phyloP scores from a whole-genome alignment of 805 yeast genomes.

The Ogataea degrootiae region DNA sequence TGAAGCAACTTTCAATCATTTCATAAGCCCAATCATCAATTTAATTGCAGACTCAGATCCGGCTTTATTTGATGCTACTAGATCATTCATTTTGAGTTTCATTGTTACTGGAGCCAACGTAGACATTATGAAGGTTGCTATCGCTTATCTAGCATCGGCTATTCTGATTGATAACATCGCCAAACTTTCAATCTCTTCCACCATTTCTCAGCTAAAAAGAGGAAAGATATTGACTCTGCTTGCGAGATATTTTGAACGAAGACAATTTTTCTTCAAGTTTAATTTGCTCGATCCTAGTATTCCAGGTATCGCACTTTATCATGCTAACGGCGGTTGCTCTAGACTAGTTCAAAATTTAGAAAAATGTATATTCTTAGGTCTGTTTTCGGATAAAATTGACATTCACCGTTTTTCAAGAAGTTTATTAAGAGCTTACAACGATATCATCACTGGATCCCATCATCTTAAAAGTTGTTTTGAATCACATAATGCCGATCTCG shows the following conservation, averaged over 20 bases:
- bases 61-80: constrained; percentile 32
- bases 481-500: constrained; percentile 33
- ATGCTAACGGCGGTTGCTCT: constrained; percentile 25
- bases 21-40: constrained; percentile 31
- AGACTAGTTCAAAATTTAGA: constrained; percentile 40
- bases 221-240: constrained; percentile 36
- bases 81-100: constrained; percentile 31
- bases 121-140: constrained; percentile 26
- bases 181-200: constrained; percentile 23
- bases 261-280: constrained; percentile 24
- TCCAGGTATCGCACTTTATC: constrained; percentile 9
- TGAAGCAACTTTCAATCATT: constrained; percentile 15
- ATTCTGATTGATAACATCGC: constrained; percentile 35
- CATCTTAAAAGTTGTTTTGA: constrained; percentile 24
- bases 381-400: constrained; percentile 48
- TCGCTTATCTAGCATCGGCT: constrained; percentile 35
- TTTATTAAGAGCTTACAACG: constrained; percentile 29
- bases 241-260: constrained; percentile 33
- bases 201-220: constrained; percentile 13
- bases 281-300: not conserved
- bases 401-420: constrained; percentile 43
- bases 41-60: constrained; percentile 35
- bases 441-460: constrained; percentile 14
- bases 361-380: constrained; percentile 44
- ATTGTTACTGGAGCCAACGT: constrained; percentile 29